Base-by-base conservation (phyloP, 1,284 basidiomycete genomes). In the Mycosarcoma mackinlayi region DNA sequence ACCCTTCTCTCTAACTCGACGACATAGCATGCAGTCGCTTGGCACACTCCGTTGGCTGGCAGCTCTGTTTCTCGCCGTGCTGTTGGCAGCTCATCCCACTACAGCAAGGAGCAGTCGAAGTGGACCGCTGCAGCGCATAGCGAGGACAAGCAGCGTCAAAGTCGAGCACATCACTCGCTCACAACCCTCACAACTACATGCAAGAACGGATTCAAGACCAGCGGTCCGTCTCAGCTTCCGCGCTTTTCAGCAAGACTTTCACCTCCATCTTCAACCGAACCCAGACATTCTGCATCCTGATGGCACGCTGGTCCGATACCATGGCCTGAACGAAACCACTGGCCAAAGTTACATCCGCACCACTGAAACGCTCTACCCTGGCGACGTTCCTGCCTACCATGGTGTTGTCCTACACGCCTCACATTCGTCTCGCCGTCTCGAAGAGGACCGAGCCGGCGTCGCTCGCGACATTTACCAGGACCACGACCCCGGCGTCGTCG, bases 321-420 rank as follows among this genome's bases (percentile, higher is more conserved):
- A 65, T 28, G 62, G 18, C 28, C 33, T 49, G 33, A 67, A 77
- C 47, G 54, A 62, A n/a, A 55, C 57, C 18, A 59, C 59, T 19
- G 67, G 55, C 38, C 25, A 53, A 34, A 70, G 45, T 34, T 73
- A 52, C 31, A 33, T 75, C 37, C 10, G 18, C 18, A 48, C 42
- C 18, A 56, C 48, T 4, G 66, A 75, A 40, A 58, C 38, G n/a
- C 57, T 79, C 10, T 58, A 39, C 19, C 68, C 59, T 1, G 56
- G 63, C 37, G 74, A 79, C n/a, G 64, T 78, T 4, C 49, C 68
- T n/a, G 77, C 77, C 21, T 79, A 75, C 35, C 77, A 76, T 23
- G 77, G 77, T 23, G 73, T 78, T 25, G 77, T 79, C 21, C 62
- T 79, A 1, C 76, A 75, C 40, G 35, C 70, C 24, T 46, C 41